Conservation (phyloP, 805 yeast species). For the Cyberlindnera amylophila region DNA sequence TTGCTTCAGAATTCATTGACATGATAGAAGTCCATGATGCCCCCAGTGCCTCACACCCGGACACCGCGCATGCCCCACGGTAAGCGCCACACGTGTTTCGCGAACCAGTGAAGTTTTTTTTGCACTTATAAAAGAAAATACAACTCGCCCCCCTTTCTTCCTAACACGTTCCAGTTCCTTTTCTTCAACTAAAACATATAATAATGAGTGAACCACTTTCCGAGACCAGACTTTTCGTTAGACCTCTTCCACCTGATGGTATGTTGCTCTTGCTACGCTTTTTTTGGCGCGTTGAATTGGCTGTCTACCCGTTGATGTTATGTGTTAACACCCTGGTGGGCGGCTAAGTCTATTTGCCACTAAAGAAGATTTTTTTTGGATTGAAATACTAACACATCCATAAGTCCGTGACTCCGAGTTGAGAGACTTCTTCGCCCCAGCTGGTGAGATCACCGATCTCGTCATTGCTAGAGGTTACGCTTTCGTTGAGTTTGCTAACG, state of each 20-base stretch:
- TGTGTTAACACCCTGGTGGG: not conserved
- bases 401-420: constrained; percentile 51
- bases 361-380: too few relatives aligned
- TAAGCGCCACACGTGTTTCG: not conserved
- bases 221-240: constrained; percentile 48
- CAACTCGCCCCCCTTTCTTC: not conserved
- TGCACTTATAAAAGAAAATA: not conserved
- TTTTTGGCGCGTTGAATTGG: not conserved
- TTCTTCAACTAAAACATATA: not conserved
- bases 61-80: not conserved
- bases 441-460: constrained; percentile 65
- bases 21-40: too few relatives aligned
- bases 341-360: not conserved
- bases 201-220: constrained; percentile 29
- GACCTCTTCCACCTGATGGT: constrained; percentile 58
- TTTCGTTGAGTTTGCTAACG: constrained; percentile 77
- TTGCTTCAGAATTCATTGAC: too few relatives aligned
- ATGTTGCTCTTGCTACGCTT: constrained; percentile 19
- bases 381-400: constrained; percentile 10
- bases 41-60: too few relatives aligned
- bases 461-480: constrained; percentile 81
- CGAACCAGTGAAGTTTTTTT: not conserved
- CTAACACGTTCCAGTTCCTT: not conserved
- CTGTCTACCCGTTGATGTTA: not conserved
- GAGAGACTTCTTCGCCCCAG: constrained; percentile 62